These are phyloP conservation scores for Sphagnum tenellum DNA, from an alignment of 225 moss, liverwort and hornwort genomes.

Conservation along the genomic window DNA sequence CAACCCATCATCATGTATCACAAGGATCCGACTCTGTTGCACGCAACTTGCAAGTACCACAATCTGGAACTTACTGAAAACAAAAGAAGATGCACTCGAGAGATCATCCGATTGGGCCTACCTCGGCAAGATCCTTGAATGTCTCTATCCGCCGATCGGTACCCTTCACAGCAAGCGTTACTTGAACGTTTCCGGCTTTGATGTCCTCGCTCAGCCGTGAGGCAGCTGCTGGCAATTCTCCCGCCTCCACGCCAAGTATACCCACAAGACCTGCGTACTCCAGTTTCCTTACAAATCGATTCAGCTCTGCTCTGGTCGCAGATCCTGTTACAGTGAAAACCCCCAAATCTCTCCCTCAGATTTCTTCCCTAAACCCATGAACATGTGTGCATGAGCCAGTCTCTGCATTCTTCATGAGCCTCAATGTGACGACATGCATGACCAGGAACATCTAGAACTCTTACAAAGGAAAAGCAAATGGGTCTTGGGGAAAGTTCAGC, in stretches of 20 bases:
- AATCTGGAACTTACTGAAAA: not conserved
- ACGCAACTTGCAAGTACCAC: not conserved
- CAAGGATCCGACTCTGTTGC: not conserved
- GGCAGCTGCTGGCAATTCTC: not conserved
- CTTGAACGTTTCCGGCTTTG: not conserved
- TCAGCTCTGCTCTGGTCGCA: not conserved
- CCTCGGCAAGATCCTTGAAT: slow-evolving; percentile 1
- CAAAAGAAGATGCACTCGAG: not conserved
- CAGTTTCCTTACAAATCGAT: not conserved
- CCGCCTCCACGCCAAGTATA: not conserved
- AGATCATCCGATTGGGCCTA: not conserved
- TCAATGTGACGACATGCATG: no score
- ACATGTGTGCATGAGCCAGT: not conserved
- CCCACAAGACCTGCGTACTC: not conserved
- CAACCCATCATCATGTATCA: not conserved
- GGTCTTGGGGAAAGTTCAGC: not conserved
- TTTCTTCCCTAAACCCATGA: not conserved
- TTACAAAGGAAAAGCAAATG: no score
- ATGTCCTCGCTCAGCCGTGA: not conserved
- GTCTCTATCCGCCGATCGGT: slow-evolving; percentile 1
- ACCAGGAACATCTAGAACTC: no score
- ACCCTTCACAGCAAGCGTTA: not conserved
- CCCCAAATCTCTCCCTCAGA: not conserved
- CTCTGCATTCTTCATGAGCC: not conserved
- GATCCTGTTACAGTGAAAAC: not conserved